phyloP scores from a whole-genome alignment of 208 protist species.

The Naegleria lovaniensis region DNA sequence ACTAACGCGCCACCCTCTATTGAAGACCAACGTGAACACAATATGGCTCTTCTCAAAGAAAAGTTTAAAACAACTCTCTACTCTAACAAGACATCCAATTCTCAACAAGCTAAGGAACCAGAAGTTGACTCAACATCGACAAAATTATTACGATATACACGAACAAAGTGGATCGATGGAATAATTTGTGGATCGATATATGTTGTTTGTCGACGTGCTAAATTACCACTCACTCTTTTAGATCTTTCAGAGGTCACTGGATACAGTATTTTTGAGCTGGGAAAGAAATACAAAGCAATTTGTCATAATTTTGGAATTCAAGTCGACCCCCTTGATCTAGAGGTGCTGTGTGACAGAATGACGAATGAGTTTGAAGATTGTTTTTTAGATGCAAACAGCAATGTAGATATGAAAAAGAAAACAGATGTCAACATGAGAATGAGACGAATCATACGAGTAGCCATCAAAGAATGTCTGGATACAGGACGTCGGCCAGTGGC shows the following conservation, averaged over 20 bases:
- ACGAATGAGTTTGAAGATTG: neutral
- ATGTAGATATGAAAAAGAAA: neutral
- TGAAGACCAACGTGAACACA: neutral
- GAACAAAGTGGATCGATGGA: neutral
- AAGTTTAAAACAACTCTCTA: neutral
- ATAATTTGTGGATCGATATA: neutral
- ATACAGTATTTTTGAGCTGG: neutral
- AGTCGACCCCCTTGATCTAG: neutral
- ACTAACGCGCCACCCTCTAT: neutral
- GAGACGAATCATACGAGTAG: neutral
- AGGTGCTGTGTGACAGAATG: neutral
- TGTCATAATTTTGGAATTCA: neutral
- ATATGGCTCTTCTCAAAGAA: neutral
- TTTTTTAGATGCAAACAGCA: neutral
- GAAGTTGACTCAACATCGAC: neutral
- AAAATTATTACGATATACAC: neutral
- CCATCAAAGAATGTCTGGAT: slow-evolving; percentile 7
- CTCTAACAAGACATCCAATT: neutral
- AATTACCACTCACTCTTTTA: neutral
- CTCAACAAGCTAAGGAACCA: neutral
- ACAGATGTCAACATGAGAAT: neutral
- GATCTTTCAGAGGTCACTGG: neutral
- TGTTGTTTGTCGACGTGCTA: neutral
- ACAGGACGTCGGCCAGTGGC: neutral
- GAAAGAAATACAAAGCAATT: neutral